These are phyloP conservation scores for Alternaria sp. DNA, from an alignment of 2,329 filamentous ascomycete genomes.

Conservation along the genomic window DNA sequence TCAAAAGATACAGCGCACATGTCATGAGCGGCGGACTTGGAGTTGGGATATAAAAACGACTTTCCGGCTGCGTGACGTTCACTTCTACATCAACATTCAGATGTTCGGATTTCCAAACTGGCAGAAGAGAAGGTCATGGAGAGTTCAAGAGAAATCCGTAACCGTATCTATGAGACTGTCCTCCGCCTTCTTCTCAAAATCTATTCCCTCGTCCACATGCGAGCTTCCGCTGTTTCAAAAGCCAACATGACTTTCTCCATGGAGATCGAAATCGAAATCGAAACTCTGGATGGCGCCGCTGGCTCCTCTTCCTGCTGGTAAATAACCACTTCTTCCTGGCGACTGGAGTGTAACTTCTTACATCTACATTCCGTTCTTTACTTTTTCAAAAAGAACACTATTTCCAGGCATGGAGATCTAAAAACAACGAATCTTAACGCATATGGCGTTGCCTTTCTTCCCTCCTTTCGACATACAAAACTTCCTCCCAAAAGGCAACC, in stretches of 20 bases:
- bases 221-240: not conserved
- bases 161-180: too few species aligned
- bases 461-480: too few species aligned
- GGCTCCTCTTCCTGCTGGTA: not conserved
- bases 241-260: too few species aligned
- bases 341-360: not conserved
- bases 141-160: too few species aligned
- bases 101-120: too few species aligned
- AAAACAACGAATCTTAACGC: too few species aligned
- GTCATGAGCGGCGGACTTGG: not conserved
- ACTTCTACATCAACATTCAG: not conserved
- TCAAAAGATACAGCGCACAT: not conserved
- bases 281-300: not conserved
- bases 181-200: not conserved
- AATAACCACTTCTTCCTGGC: not conserved
- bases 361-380: not conserved
- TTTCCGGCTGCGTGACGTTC: not conserved
- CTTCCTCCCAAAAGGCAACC: too few species aligned
- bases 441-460: not conserved
- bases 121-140: too few species aligned
- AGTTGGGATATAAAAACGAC: not conserved
- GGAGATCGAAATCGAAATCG: not conserved
- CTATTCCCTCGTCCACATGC: not conserved
- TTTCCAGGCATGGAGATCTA: not conserved
- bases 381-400: accelerated